Percentiles rank a stretch among this genome's conserved stretches.
Evolutionary conservation across 2,329 filamentous ascomycete species (phyloP).

Genomic region (Ophiosphaerella korrae): DNA sequence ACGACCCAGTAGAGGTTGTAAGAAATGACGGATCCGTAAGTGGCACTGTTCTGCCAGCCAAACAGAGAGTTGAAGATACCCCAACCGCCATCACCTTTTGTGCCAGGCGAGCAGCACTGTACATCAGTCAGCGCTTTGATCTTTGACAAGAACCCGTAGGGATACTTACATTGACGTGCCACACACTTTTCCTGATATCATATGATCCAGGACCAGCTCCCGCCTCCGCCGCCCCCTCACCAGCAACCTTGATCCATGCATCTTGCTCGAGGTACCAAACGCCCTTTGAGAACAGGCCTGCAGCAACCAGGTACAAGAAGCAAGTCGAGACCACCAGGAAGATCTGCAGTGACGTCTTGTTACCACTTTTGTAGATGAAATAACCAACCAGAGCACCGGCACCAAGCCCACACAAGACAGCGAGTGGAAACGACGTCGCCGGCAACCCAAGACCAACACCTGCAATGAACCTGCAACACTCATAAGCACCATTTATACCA

Average conservation of each 20-base stretch:
- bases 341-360: conserved; percentile 68
- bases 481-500: not conserved
- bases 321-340: conserved; percentile 85
- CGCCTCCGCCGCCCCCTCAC: conserved; percentile 66
- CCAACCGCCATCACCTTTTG: conserved; percentile 79
- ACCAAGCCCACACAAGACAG: conserved; percentile 72
- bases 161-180: conserved; percentile 77
- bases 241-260: conserved; percentile 68
- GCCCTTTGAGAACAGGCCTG: conserved; percentile 77
- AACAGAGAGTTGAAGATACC: conserved; percentile 85
- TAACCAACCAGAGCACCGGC: conserved; percentile 73
- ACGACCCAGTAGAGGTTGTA: conserved; percentile 88
- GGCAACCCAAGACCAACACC: conserved; percentile 80
- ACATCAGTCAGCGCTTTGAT: conserved; percentile 1
- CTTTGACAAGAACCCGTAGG: not conserved
- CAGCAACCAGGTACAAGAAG: conserved; percentile 81
- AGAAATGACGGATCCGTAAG: conserved; percentile 82
- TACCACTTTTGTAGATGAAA: conserved; percentile 76
- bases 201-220: conserved; percentile 76
- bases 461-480: conserved; percentile 67
- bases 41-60: conserved; percentile 87
- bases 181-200: conserved; percentile 77
- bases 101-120: conserved; percentile 75
- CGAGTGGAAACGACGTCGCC: conserved; percentile 75
- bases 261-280: conserved; percentile 77